These are phyloP conservation scores for Fusarium sp. DNA, from an alignment of 2,329 filamentous ascomycete genomes.

Conservation along the genomic window DNA sequence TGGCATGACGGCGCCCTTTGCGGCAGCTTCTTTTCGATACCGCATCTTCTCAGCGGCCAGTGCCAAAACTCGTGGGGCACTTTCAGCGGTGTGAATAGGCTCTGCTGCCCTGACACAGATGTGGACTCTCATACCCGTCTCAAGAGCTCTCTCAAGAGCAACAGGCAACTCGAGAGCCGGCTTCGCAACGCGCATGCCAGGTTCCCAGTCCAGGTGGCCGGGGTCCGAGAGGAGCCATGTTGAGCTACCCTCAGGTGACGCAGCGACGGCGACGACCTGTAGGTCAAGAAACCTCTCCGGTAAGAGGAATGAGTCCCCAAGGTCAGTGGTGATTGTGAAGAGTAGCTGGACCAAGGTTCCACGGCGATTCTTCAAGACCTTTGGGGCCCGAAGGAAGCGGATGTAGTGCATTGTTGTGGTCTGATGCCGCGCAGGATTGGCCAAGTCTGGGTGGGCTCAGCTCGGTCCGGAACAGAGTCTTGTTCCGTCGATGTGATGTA, in stretches of 20 bases:
- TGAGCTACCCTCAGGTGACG: conserved; percentile 31
- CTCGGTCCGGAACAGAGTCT: not conserved
- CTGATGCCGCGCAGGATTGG: not conserved
- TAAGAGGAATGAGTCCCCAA: conserved; percentile 67
- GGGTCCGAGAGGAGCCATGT: conserved; percentile 43
- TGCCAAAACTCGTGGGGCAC: conserved; percentile 43
- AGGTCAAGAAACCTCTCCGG: conserved; percentile 60
- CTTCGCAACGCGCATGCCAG: conserved; percentile 57
- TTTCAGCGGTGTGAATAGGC: conserved; percentile 42
- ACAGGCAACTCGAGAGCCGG: conserved; percentile 45
- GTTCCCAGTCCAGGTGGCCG: conserved; percentile 46
- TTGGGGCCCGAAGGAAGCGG: conserved; percentile 63
- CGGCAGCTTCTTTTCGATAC: conserved; percentile 29
- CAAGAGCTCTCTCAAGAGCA: conserved; percentile 42
- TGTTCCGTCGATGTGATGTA: not conserved
- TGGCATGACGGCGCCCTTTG: conserved; percentile 57
- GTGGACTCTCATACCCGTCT: conserved; percentile 41
- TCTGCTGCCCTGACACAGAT: conserved; percentile 46
- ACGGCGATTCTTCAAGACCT: conserved; percentile 46
- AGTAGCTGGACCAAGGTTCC: conserved; percentile 56
- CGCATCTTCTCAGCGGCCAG: conserved; percentile 32
- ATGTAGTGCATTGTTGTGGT: conserved; percentile 66
- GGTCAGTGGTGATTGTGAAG: conserved; percentile 68
- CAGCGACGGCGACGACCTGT: conserved; percentile 49
- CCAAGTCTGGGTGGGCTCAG: not conserved